Evolutionary conservation across 1,284 basidiomycete species (phyloP).

Genomic region (Leccinum pachyderme): DNA sequence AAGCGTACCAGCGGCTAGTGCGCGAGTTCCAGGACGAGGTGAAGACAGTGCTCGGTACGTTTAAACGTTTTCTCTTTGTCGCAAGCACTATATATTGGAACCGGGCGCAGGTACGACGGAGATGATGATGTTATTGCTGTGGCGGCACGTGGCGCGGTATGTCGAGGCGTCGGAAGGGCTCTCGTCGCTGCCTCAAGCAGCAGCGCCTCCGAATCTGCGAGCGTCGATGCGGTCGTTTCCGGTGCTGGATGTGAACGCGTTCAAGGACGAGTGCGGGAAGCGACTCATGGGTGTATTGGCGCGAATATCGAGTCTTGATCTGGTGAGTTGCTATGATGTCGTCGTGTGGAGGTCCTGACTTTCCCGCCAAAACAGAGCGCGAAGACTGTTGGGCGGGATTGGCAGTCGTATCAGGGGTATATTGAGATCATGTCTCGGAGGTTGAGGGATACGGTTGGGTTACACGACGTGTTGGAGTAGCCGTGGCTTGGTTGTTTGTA

Average conservation of each 20-base stretch:
- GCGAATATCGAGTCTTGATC: conserved; percentile 48
- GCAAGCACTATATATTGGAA: neutral
- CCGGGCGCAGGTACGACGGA: conserved; percentile 66
- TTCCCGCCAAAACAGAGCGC: conserved; percentile 27
- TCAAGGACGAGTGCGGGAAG: conserved; percentile 54
- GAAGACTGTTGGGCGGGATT: conserved; percentile 45
- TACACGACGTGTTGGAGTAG: conserved; percentile 41
- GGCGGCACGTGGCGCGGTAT: conserved; percentile 79
- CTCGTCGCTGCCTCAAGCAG: conserved; percentile 27
- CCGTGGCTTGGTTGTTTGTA: neutral
- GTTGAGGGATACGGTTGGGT: conserved; percentile 56
- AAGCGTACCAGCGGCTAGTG: conserved; percentile 55
- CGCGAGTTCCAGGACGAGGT: conserved; percentile 45
- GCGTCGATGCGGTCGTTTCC: conserved; percentile 55
- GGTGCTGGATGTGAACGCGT: conserved; percentile 48
- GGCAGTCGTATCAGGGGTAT: conserved; percentile 60
- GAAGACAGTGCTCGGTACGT: conserved; percentile 52
- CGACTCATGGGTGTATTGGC: conserved; percentile 51
- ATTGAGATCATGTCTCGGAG: conserved; percentile 69
- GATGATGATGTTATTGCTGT: conserved; percentile 80
- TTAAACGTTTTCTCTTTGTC: too few relatives aligned
- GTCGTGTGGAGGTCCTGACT: neutral
- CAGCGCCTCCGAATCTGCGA: conserved; percentile 30
- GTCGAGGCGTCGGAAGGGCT: conserved; percentile 32
- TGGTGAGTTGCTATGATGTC: neutral